Evolutionary conservation across 1,139 yeast genomes (phyloP).

Genomic region (Yamadazyma spencermartinsiae): DNA sequence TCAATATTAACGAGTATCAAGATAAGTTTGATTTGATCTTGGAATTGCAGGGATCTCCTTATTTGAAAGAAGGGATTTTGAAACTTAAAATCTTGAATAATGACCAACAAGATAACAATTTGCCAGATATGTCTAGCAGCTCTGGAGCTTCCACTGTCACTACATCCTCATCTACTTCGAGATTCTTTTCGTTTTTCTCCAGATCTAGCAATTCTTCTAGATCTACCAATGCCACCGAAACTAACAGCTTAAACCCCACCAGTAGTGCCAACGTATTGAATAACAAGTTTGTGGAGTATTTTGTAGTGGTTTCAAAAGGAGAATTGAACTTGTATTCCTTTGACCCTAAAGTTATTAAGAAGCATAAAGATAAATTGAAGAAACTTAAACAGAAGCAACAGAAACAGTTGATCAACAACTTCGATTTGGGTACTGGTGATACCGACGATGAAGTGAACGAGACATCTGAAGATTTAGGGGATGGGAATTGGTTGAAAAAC

Average conservation of each 20-base stretch:
- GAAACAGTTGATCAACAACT: constrained; percentile 14
- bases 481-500: constrained; percentile 66
- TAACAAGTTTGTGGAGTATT: constrained; percentile 46
- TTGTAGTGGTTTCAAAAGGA: constrained; percentile 60
- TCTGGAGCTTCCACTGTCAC: constrained; percentile 28
- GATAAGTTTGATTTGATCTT: constrained; percentile 59
- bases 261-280: constrained; percentile 7
- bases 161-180: constrained; percentile 18
- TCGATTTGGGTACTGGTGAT: constrained; percentile 17
- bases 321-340: constrained; percentile 55
- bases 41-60: constrained; percentile 73
- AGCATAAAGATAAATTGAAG: constrained; percentile 36
- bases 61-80: constrained; percentile 75
- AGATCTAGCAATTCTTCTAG: constrained; percentile 12
- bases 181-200: constrained; percentile 24
- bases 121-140: constrained; percentile 20
- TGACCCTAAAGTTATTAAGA: constrained; percentile 46
- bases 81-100: constrained; percentile 48
- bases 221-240: constrained; percentile 4
- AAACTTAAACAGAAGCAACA: constrained; percentile 27
- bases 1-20: constrained; percentile 44
- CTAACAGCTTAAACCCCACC: constrained; percentile 10
- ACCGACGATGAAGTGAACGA: constrained; percentile 19
- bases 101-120: constrained; percentile 37
- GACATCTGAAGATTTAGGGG: constrained; percentile 44